Conservation (phyloP, 176 grass and related monocot genomes). For the Hsuehochloa calcarea region DNA sequence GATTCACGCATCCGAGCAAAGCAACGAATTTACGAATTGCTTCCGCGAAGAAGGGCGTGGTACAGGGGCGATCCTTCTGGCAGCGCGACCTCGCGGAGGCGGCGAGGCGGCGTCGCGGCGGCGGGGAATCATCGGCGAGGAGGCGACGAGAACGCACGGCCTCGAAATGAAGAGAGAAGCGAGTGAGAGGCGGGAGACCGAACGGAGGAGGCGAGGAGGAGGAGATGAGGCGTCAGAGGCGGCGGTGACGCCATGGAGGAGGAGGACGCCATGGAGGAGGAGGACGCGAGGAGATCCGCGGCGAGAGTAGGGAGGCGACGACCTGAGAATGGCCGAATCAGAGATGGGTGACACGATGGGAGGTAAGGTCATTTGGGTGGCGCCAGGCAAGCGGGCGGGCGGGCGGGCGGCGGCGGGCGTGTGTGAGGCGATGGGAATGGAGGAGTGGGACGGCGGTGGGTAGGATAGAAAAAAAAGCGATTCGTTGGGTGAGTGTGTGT, state of each 20-base stretch:
- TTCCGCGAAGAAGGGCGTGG: background rate
- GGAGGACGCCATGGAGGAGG: conserved; percentile 68
- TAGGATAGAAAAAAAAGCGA: too few relatives aligned
- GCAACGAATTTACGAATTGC: conserved; percentile 32
- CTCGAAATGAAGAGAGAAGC: too few relatives aligned
- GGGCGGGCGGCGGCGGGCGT: too few relatives aligned
- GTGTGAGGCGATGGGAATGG: too few relatives aligned
- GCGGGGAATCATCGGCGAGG: conserved; percentile 76
- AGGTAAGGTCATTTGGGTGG: conserved; percentile 21
- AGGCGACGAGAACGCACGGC: conserved; percentile 84
- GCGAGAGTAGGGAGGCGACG: background rate
- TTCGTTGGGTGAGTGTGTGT: too few relatives aligned
- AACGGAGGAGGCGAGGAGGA: too few relatives aligned
- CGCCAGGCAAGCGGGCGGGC: conserved; percentile 6
- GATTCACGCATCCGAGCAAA: conserved; percentile 60
- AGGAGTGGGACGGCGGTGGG: too few relatives aligned
- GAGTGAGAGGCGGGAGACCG: too few relatives aligned
- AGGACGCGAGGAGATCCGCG: background rate
- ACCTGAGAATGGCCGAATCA: conserved; percentile 27
- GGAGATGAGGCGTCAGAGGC: too few relatives aligned
- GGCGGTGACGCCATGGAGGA: too few relatives aligned
- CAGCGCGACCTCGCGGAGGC: conserved; percentile 79
- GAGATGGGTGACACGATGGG: conserved; percentile 27
- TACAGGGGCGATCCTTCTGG: conserved; percentile 41
- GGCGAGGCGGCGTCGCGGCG: conserved; percentile 68